These are phyloP conservation scores for Talaromyces sp. DNA, from an alignment of 2,329 filamentous ascomycete species.

Conservation along the genomic window DNA sequence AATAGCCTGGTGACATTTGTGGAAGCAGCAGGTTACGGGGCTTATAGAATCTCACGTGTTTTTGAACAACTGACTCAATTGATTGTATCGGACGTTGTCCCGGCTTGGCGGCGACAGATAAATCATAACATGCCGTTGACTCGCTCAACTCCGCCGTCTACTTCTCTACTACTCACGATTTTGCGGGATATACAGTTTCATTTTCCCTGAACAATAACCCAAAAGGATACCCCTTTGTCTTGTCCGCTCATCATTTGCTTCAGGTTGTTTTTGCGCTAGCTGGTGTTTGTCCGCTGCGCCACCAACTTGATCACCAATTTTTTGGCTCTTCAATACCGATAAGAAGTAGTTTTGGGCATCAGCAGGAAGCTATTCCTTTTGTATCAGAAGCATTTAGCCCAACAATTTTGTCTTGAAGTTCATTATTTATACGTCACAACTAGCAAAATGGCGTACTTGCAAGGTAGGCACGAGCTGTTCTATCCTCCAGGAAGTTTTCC, in stretches of 20 bases:
- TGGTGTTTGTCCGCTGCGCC: neutral
- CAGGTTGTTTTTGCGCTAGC: neutral
- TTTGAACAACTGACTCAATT: no score
- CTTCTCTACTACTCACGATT: neutral
- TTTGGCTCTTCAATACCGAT: neutral
- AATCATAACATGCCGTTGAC: neutral
- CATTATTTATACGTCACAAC: neutral
- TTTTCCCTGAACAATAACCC: neutral
- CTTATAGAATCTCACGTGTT: no score
- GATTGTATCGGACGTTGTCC: neutral
- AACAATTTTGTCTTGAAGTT: neutral
- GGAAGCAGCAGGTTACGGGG: no score
- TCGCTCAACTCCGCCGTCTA: neutral
- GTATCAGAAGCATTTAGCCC: neutral
- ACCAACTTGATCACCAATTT: neutral
- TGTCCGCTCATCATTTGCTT: neutral
- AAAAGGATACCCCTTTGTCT: neutral
- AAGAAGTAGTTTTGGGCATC: neutral
- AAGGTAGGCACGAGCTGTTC: slow-evolving; percentile 10
- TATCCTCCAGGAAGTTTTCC: neutral
- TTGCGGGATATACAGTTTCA: neutral
- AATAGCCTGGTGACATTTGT: no score
- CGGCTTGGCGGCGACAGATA: neutral
- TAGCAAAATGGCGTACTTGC: slow-evolving; percentile 11
- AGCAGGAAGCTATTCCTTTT: neutral